These are phyloP conservation scores for Brassica balearica DNA, from an alignment of 441 rosid genomes.

Conservation along the genomic window DNA sequence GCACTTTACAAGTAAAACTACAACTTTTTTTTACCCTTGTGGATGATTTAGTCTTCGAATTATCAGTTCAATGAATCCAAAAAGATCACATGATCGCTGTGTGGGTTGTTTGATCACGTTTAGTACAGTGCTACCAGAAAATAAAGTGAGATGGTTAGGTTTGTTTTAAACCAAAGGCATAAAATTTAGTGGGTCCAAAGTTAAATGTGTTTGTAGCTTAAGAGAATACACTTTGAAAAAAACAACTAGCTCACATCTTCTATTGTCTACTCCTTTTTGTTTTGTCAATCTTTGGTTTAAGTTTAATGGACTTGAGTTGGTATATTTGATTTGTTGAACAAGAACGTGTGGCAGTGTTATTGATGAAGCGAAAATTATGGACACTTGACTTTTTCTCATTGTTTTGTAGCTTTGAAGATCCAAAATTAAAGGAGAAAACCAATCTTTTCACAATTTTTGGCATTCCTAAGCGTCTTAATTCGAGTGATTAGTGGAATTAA, in stretches of 20 bases:
- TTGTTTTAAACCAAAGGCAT: conserved; percentile 26
- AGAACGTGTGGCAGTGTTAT: conserved; percentile 47
- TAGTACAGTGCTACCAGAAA: conserved; percentile 18
- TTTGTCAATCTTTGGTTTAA: background rate
- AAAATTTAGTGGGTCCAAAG: conserved; percentile 32
- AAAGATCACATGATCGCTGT: conserved; percentile 42
- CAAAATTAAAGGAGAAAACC: conserved; percentile 38
- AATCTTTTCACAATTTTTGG: background rate
- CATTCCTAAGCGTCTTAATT: conserved; percentile 17
- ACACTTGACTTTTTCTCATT: conserved; percentile 35
- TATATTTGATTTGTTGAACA: conserved; percentile 23
- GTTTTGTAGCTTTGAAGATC: conserved; percentile 29
- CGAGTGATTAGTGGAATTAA: conserved; percentile 27
- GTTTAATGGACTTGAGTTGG: conserved; percentile 23
- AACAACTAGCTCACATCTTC: background rate
- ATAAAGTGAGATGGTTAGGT: conserved; percentile 37
- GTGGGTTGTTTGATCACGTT: conserved; percentile 36
- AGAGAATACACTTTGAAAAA: background rate
- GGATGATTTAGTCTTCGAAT: background rate
- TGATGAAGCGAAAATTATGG: conserved; percentile 35
- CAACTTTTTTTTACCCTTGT: background rate
- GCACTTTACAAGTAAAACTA: conserved; percentile 19
- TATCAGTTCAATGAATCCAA: conserved; percentile 20
- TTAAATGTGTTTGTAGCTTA: conserved; percentile 19
- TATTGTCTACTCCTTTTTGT: conserved; percentile 7